Evolutionary conservation across 371 early-diverging fungal genomes (phyloP).

Genomic region (Mucor piriformis): DNA sequence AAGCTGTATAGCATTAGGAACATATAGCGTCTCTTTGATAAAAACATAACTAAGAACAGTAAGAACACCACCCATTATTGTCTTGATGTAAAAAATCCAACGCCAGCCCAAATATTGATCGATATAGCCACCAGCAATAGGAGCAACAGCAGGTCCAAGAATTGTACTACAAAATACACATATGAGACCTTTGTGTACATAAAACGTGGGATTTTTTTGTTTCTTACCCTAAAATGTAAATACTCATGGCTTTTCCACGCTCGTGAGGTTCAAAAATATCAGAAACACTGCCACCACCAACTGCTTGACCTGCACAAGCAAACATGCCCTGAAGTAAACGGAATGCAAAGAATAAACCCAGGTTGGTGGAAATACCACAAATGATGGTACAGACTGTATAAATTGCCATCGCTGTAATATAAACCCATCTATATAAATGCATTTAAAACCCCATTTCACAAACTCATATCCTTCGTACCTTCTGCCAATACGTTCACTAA

Average conservation of each 20-base stretch:
- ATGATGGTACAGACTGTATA: slow-evolving; percentile 38
- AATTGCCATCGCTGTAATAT: slow-evolving; percentile 8
- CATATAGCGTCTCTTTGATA: slow-evolving; percentile 56
- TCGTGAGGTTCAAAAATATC: slow-evolving; percentile 44
- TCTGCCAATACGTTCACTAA: slow-evolving; percentile 42
- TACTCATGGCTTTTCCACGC: slow-evolving; percentile 44
- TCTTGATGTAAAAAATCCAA: slow-evolving; percentile 57
- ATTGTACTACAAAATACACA: slow-evolving; percentile 33
- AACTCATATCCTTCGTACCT: slow-evolving; percentile 15
- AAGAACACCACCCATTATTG: slow-evolving; percentile 55
- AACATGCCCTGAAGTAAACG: slow-evolving; percentile 44
- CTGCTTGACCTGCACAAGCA: slow-evolving; percentile 39
- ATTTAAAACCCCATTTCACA: not conserved
- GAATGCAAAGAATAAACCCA: slow-evolving; percentile 41
- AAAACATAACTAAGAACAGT: slow-evolving; percentile 43
- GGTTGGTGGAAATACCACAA: slow-evolving; percentile 34
- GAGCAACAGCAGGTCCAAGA: slow-evolving; percentile 58
- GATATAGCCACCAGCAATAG: slow-evolving; percentile 59
- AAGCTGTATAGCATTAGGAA: slow-evolving; percentile 16
- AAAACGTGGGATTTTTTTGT: not conserved
- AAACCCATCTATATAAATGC: slow-evolving; percentile 13
- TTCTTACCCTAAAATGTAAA: slow-evolving; percentile 40
- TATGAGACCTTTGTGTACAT: not conserved
- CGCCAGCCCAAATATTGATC: slow-evolving; percentile 59
- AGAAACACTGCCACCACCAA: slow-evolving; percentile 47